Evolutionary conservation across 2,329 filamentous ascomycete species (phyloP).

Genomic region (Ascomycota sp.): DNA sequence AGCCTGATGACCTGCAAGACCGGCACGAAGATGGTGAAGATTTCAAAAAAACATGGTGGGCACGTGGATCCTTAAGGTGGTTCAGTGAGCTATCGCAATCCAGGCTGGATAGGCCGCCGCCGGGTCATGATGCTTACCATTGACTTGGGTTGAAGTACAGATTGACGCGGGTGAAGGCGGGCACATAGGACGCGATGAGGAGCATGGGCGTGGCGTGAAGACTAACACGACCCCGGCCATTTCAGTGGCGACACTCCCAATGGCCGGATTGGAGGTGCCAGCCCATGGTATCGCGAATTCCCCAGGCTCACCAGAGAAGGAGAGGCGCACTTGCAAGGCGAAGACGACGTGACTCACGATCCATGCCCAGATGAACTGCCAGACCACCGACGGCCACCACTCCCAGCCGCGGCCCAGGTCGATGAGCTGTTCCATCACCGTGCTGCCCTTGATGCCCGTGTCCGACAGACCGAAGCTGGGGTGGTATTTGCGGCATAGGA

Average conservation of each 20-base stretch:
- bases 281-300: constrained; percentile 42
- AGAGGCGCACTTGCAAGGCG: constrained; percentile 21
- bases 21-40: constrained; percentile 41
- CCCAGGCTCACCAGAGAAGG: constrained; percentile 36
- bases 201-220: constrained; percentile 45
- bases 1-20: constrained; percentile 31
- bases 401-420: constrained; percentile 30
- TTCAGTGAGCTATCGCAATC: constrained; percentile 18
- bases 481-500: constrained; percentile 37
- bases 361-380: constrained; percentile 35
- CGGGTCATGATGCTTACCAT: constrained; percentile 1
- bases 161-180: constrained; percentile 28
- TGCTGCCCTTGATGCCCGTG: constrained; percentile 11
- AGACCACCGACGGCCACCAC: constrained; percentile 36
- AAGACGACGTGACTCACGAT: constrained; percentile 11
- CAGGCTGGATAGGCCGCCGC: constrained; percentile 18
- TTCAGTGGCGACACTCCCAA: constrained; percentile 20
- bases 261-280: constrained; percentile 45
- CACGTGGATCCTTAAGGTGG: constrained; percentile 15
- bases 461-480: constrained; percentile 23
- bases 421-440: constrained; percentile 19
- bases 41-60: constrained; percentile 39
- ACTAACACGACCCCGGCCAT: constrained; percentile 11
- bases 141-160: constrained; percentile 10
- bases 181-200: constrained; percentile 34